These are phyloP conservation scores for Eucalyptus curtisii DNA, from an alignment of 345 rosid genomes.

Conservation along the genomic window DNA sequence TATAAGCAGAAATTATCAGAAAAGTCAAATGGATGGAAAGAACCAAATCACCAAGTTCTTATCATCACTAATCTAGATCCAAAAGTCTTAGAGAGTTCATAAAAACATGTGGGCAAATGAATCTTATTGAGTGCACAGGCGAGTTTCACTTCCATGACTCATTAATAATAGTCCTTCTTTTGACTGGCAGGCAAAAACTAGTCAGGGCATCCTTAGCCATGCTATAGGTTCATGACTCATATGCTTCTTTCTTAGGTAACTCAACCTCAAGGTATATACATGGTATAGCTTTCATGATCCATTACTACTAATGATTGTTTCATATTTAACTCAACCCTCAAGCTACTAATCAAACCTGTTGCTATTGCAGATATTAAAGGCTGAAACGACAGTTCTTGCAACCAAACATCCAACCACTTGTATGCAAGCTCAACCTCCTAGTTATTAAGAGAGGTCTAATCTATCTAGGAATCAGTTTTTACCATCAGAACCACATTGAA, in stretches of 20 bases:
- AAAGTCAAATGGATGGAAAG: not conserved
- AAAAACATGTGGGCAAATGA: not conserved
- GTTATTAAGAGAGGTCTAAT: not conserved
- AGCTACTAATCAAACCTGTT: not conserved
- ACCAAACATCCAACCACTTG: not conserved
- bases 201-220: not conserved
- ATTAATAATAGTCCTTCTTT: not conserved
- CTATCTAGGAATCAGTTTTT: not conserved
- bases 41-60: not conserved
- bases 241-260: not conserved
- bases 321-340: not conserved
- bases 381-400: not conserved
- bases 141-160: not conserved
- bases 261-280: not conserved
- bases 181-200: not conserved
- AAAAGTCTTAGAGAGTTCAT: not conserved
- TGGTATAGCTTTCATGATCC: not conserved
- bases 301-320: not conserved
- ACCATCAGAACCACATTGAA: not conserved
- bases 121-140: not conserved
- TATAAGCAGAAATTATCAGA: not conserved
- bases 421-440: not conserved
- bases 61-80: not conserved
- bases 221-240: not conserved
- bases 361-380: not conserved